Evolutionary conservation across 441 rosid species (phyloP).

Genomic region (Cnidoscolus chayamansa): DNA sequence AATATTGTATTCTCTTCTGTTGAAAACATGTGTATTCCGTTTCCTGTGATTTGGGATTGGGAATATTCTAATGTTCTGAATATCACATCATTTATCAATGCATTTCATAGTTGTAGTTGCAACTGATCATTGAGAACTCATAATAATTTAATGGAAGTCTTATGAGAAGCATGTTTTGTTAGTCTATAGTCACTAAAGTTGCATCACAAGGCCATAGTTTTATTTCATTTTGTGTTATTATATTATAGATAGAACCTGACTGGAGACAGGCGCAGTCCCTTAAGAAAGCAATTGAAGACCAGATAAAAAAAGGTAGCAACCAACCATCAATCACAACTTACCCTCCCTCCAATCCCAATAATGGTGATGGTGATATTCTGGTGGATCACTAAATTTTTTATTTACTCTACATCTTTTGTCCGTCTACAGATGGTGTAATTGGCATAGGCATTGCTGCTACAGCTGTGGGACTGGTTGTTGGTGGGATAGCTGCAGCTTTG

Average conservation of each 20-base stretch:
- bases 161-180: neutral
- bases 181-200: neutral
- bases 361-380: neutral
- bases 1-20: neutral
- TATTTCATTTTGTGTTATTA: neutral
- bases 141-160: neutral
- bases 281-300: constrained; percentile 52
- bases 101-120: constrained; percentile 8
- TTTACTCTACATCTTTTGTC: neutral
- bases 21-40: neutral
- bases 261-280: constrained; percentile 65
- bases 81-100: neutral
- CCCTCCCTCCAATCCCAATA: neutral
- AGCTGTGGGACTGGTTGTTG: constrained; percentile 62
- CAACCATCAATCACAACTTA: neutral
- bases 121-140: constrained; percentile 2
- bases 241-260: constrained; percentile 54
- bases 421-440: constrained; percentile 54
- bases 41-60: neutral
- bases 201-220: neutral
- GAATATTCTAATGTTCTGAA: neutral
- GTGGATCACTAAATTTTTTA: neutral
- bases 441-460: constrained; percentile 71
- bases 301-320: constrained; percentile 53
- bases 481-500: constrained; percentile 57